A percentile compares a stretch with the other conserved stretches of the same genome.
Conservation (phyloP, 73 alveolate species). For the Vitrella brassicaformis region DNA sequence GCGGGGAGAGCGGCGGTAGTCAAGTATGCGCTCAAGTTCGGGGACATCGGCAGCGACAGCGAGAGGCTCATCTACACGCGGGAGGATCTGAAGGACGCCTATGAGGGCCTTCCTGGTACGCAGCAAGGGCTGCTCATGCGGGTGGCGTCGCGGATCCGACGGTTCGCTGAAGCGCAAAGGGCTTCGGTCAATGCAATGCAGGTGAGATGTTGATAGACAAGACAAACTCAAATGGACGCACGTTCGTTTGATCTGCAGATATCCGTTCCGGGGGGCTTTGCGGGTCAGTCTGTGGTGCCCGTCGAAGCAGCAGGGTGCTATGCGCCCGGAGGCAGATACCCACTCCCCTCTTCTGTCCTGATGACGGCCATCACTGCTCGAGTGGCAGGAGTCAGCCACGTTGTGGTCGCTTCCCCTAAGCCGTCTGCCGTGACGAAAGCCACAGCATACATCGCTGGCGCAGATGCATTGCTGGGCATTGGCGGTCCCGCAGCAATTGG, state of each 20-base stretch:
- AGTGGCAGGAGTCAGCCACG: conserved; percentile 1
- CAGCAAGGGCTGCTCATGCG: neutral
- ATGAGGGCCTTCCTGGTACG: neutral
- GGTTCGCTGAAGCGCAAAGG: neutral
- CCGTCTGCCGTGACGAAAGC: neutral
- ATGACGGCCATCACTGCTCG: neutral
- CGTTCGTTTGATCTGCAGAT: no score
- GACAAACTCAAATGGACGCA: no score
- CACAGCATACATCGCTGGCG: neutral
- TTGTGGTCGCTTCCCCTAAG: neutral
- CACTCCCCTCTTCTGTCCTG: neutral
- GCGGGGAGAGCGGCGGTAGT: neutral
- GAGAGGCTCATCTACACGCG: neutral
- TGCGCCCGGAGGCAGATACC: conserved; percentile 1
- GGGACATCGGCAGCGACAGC: neutral
- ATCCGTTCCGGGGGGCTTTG: neutral
- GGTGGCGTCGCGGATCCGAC: neutral
- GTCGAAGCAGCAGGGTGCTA: neutral
- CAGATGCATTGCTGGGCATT: neutral
- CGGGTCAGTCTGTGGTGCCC: neutral
- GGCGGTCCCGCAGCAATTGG: neutral
- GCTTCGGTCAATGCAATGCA: neutral
- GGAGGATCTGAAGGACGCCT: neutral
- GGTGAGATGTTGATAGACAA: no score
- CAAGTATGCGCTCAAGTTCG: neutral